Evolutionary conservation across 768 basidiomycete genomes (phyloP), one percentile per base, ranked within the genome.

Genomic region (Calocera cornea): DNA sequence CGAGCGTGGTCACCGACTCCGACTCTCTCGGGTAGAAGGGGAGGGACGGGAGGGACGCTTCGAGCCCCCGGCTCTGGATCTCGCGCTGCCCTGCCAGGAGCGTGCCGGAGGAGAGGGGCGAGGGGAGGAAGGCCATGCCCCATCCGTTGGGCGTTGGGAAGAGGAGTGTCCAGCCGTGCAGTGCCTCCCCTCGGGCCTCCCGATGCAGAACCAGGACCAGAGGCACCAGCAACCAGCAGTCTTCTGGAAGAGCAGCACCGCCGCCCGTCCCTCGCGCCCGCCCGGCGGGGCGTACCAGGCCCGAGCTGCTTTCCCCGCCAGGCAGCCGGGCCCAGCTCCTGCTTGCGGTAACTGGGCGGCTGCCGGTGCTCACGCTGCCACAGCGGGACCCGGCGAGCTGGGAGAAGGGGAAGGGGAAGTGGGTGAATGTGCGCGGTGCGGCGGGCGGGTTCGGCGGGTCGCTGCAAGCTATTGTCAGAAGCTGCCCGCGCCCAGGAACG

Each of bases 121-220:
- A 95, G 41, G 81, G 82, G 69, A 90, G 85, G 77, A 98, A 92
- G 0, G 94, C 82, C 87, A 93, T 95, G 0, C 84, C 83, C 93
- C 94, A 98, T 16, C 92, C 93, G 0, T 85, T 80, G 1, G 95
- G n/a, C n/a, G n/a, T n/a, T n/a, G n/a, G 95, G 34, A 95, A 75
- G 54, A 97, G 80, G 10, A 99, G 78, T 8, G 87, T 92, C 88
- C 91, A 97, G 41, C 95, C 94, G 72, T 93, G 86, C 34, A 92
- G 78, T 0, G 81, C 78, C 70, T 80, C 78, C 31, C 31, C 27
- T n/a, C n/a, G n/a, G 7, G 7, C 10, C 54, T 27, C 54, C n/a
- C n/a, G n/a, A n/a, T n/a, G n/a, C n/a, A n/a, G n/a, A n/a, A n/a
- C n/a, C n/a, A n/a, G n/a, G n/a, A n/a, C n/a, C n/a, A n/a, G n/a